These are phyloP conservation scores for Fraxinus ornus DNA, from an alignment of 305 asterid genomes.

Conservation along the genomic window DNA sequence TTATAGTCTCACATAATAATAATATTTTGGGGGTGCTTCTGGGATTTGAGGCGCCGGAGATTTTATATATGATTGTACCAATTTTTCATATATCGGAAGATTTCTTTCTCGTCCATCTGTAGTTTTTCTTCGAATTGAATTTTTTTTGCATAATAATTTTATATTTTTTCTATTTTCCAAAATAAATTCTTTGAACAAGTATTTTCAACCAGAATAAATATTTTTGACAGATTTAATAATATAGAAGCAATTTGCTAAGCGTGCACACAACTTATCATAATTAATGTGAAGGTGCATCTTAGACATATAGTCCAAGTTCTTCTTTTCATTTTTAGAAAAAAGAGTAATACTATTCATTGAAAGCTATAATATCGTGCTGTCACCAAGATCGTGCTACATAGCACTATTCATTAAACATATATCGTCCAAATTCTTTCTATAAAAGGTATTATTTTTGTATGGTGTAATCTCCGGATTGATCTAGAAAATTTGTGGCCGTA, in stretches of 20 bases:
- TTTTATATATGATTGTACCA: neutral
- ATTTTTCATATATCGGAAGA: neutral
- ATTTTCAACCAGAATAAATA: neutral
- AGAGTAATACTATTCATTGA: neutral
- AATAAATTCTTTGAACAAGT: neutral
- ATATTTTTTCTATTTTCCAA: neutral
- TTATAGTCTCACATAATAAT: neutral
- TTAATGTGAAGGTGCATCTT: neutral
- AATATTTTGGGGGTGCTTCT: no score
- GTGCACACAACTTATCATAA: neutral
- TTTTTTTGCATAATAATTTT: neutral
- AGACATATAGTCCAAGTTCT: neutral
- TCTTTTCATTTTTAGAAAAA: no score
- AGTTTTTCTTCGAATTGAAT: neutral
- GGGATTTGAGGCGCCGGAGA: neutral
- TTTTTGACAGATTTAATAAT: neutral
- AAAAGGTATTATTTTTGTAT: no score
- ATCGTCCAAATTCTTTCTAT: neutral
- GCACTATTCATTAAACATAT: neutral
- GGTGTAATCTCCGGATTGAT: neutral
- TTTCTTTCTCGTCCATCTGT: neutral
- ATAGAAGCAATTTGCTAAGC: no score
- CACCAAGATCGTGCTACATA: neutral
- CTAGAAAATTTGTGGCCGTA: no score
- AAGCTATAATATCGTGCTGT: neutral